Evolutionary conservation across 257 asterid genomes (phyloP).

Genomic region (Solanum medicagineum): DNA sequence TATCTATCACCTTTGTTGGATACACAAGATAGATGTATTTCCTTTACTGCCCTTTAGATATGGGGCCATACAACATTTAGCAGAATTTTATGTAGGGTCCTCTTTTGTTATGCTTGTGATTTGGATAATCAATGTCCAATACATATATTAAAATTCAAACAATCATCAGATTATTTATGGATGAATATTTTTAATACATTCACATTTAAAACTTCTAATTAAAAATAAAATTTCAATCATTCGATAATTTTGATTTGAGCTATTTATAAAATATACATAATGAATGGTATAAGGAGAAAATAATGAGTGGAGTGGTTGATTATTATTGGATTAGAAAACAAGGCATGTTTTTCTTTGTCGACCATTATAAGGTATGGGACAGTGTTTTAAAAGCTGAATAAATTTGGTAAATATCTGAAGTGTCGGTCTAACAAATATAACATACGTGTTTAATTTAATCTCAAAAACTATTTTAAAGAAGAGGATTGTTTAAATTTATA

Average conservation of each 20-base stretch:
- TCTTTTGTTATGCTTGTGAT: neutral
- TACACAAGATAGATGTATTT: neutral
- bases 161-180: neutral
- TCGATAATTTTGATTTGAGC: neutral
- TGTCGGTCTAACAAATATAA: neutral
- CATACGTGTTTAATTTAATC: too few species aligned
- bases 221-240: neutral
- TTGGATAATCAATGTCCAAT: too few species aligned
- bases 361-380: neutral
- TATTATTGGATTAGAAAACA: neutral
- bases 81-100: neutral
- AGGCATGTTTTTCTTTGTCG: constrained; percentile 3
- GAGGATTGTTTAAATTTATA: neutral
- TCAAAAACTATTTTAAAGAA: too few species aligned
- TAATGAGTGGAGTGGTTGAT: constrained; percentile 6
- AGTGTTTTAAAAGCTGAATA: neutral
- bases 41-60: neutral
- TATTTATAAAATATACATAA: neutral
- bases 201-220: neutral
- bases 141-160: too few species aligned
- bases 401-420: neutral
- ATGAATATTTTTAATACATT: neutral
- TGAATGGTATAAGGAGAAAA: neutral
- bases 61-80: neutral
- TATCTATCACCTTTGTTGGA: too few species aligned